Evolutionary conservation across 345 rosid species (phyloP), one percentile per base, ranked within the genome.

Genomic region (Arabidopsis thaliana): DNA sequence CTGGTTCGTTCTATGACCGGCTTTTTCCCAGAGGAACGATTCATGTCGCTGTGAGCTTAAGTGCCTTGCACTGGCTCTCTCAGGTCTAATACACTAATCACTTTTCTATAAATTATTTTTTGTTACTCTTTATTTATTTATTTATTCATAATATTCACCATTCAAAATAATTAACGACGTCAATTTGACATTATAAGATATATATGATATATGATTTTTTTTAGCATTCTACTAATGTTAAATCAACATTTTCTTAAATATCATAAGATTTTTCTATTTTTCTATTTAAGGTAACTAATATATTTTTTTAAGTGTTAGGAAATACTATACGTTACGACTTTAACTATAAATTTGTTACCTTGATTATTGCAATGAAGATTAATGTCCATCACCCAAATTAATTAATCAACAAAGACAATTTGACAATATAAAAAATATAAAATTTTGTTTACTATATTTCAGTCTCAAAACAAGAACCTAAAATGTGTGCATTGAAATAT

Each of bases 41-140:
- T 66, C 87, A 87, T 77, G 82, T 87, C 45, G 85, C 84, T 16
- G 82, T 85, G 58, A 85, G 86, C 87, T 67, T 87, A 74, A 87
- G 85, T 78, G 88, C 91, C 67, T 73, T 87, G 65, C 91, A 87
- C 67, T 87, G 91, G 91, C 88, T 87, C 66, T 87, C 91, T 45
- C 77, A 82, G 88, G 90, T 84, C 71, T 40, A 10, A 33, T 16
- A 12, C 58, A 61, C 50, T 61, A 8, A 10, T 20, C 36, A 6
- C 37, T 38, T 7, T 42, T 48, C 30, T 71, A 37, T 53, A 48
- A 56, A 32, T 52, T 52, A 45, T 20, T 53, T 22, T 34, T 8
- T 2, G 2, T 49, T 25, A 25, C 2, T 25, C 28, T 22, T 13
- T 24, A 58, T 22, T 36, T 36, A 5, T 7, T 36, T 5, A 7